A percentile compares a stretch with the other conserved stretches of the same genome.
Evolutionary conservation across 768 basidiomycete species (phyloP).

Genomic region (Trametes punicea): DNA sequence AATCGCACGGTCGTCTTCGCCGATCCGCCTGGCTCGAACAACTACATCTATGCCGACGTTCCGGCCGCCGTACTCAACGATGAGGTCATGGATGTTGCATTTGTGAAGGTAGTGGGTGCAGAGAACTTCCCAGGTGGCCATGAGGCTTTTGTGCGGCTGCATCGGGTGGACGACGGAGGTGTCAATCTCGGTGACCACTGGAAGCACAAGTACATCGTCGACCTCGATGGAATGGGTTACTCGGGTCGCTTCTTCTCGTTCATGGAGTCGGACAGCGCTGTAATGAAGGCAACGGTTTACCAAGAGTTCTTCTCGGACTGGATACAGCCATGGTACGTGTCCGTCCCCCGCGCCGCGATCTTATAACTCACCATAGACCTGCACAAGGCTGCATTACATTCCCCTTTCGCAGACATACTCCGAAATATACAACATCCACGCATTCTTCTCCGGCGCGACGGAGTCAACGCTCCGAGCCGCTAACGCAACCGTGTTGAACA

Average conservation of each 20-base stretch:
- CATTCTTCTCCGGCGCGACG: constrained; percentile 89
- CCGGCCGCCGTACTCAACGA: constrained; percentile 61
- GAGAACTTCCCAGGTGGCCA: constrained; percentile 75
- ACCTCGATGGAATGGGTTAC: constrained; percentile 95
- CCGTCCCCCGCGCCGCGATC: neutral
- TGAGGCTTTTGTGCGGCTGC: constrained; percentile 54
- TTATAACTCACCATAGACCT: neutral
- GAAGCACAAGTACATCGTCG: constrained; percentile 87
- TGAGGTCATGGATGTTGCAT: constrained; percentile 85
- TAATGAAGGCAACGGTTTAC: constrained; percentile 88
- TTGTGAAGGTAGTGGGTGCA: constrained; percentile 72
- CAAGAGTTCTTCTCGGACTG: constrained; percentile 89
- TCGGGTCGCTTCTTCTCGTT: constrained; percentile 86
- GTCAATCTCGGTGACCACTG: constrained; percentile 85
- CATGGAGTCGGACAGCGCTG: constrained; percentile 83
- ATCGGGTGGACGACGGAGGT: constrained; percentile 68
- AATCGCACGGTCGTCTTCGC: constrained; percentile 69
- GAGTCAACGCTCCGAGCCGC: constrained; percentile 50
- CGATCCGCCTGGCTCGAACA: constrained; percentile 55
- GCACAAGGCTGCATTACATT: constrained; percentile 85
- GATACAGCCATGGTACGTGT: constrained; percentile 81
- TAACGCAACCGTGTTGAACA: constrained; percentile 44
- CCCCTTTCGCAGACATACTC: constrained; percentile 82
- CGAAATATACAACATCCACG: constrained; percentile 91
- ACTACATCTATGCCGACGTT: constrained; percentile 60